Evolutionary conservation across 371 early-diverging fungal species (phyloP).

Genomic region (Blastocladiella emersonii): DNA sequence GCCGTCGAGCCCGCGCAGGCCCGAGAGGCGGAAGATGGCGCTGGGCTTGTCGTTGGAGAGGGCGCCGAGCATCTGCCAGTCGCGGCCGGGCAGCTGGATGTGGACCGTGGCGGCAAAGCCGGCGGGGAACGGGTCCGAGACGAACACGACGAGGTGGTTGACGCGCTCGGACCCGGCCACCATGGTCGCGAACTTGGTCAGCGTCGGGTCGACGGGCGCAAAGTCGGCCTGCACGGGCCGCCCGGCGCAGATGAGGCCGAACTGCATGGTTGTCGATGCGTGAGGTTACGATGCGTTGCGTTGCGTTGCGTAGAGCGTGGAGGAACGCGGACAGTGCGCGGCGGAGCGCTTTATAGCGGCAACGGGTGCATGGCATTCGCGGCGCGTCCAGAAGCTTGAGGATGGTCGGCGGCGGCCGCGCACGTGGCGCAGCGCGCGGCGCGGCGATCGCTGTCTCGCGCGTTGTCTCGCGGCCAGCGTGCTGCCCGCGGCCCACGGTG

Average conservation of each 20-base stretch:
- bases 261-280: constrained; percentile 19
- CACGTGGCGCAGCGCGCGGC: no score
- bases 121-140: constrained; percentile 68
- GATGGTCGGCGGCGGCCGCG: no score
- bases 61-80: constrained; percentile 4
- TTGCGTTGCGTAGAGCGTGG: no score
- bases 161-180: constrained; percentile 60
- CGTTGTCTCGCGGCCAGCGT: no score
- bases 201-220: constrained; percentile 60
- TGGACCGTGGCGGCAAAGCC: constrained; percentile 47
- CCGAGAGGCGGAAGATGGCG: constrained; percentile 2
- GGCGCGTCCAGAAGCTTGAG: no score
- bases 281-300: no score
- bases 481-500: no score
- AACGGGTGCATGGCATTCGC: no score
- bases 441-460: no score
- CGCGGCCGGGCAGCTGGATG: background rate
- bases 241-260: constrained; percentile 78
- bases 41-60: constrained; percentile 5
- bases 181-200: constrained; percentile 30
- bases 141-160: constrained; percentile 85
- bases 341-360: no score
- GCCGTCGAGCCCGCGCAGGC: background rate
- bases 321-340: no score
- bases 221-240: constrained; percentile 79